phyloP scores from a whole-genome alignment of 2,329 filamentous ascomycete species.

The Epichloe hybrida region DNA sequence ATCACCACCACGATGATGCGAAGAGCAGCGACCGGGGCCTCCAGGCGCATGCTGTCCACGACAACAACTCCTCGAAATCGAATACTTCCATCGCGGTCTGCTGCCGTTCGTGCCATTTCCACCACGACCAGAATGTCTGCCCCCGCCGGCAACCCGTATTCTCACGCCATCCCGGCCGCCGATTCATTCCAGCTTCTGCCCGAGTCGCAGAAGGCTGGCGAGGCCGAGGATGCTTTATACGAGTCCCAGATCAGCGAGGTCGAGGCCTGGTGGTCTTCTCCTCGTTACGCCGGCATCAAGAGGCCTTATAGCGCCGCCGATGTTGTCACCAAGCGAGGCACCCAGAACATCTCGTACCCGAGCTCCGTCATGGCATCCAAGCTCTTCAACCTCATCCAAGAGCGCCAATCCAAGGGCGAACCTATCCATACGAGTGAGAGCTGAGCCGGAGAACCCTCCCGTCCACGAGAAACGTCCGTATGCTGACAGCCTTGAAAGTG shows the following conservation, averaged over 20 bases:
- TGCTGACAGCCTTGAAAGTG: conserved; percentile 39
- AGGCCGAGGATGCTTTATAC: conserved; percentile 74
- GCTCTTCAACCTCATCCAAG: conserved; percentile 76
- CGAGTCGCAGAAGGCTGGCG: conserved; percentile 61
- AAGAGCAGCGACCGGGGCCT: conserved; percentile 18
- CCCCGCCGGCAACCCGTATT: conserved; percentile 14
- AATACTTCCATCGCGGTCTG: conserved; percentile 6
- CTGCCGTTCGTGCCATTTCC: conserved; percentile 18
- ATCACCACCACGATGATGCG: conserved; percentile 16
- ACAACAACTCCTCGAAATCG: conserved; percentile 5
- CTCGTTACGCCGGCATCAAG: conserved; percentile 79
- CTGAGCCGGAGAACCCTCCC: not conserved
- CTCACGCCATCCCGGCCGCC: conserved; percentile 30
- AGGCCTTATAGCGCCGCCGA: conserved; percentile 82
- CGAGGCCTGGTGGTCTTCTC: conserved; percentile 78
- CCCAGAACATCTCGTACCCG: conserved; percentile 74
- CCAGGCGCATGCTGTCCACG: conserved; percentile 14
- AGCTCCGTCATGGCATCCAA: conserved; percentile 93
- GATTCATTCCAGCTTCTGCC: conserved; percentile 80
- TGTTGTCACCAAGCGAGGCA: conserved; percentile 85
- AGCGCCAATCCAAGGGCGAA: conserved; percentile 63
- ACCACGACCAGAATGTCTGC: conserved; percentile 19
- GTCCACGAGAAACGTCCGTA: not conserved
- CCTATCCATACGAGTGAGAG: conserved; percentile 81
- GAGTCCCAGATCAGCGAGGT: conserved; percentile 75